Base-by-base conservation (phyloP, 139 green algal genomes). In the Coccomyxa sp. region DNA sequence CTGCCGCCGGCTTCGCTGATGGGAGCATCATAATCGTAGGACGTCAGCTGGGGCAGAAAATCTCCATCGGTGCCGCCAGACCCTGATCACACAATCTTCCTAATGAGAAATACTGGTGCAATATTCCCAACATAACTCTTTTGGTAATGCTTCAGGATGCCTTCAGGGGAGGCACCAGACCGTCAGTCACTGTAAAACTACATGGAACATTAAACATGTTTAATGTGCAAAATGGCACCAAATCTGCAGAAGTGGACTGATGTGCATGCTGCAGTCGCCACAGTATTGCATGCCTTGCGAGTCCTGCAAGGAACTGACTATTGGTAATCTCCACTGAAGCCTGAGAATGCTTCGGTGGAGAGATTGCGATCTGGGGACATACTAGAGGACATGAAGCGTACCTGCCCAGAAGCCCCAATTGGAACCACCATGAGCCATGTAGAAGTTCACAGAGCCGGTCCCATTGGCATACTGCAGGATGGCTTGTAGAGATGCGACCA, bases 381-480 rank as follows among this genome's bases (percentile, higher is more conserved):
- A 7, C 3, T 51, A 7, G 38, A 51, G 3, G 38, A 7, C 38
- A 51, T 51, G 38, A 11, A 51, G 38, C 25, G 0, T 25, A 85
- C 86, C 86, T 68, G 67, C 84, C 74, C 63, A 84, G 31, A 83
- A 92, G 15, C 86, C 89, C 86, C 89, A 92, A 67, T 91, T 92
- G 82, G 91, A 93, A 30, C 91, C 92, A 14, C 91, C 91, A 67
- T 90, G 85, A 3, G 85, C 87, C 91, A 95, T 94, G 82, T 94
- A 95, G 63, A 95, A 88, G 76, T 85, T 88, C 71, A 94, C 87
- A 38, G 80, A 90, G 79, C 80, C 89, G 27, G 71, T 92, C 82
- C 57, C 75, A 80, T 88, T 81, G 28, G 79, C 82, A n/a, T 87
- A 91, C 30, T 77, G 30, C 51, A 94, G 84, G 58, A 94, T 88